Evolutionary conservation across 306 rosid species (phyloP).

Genomic region (Glycine latifolia): DNA sequence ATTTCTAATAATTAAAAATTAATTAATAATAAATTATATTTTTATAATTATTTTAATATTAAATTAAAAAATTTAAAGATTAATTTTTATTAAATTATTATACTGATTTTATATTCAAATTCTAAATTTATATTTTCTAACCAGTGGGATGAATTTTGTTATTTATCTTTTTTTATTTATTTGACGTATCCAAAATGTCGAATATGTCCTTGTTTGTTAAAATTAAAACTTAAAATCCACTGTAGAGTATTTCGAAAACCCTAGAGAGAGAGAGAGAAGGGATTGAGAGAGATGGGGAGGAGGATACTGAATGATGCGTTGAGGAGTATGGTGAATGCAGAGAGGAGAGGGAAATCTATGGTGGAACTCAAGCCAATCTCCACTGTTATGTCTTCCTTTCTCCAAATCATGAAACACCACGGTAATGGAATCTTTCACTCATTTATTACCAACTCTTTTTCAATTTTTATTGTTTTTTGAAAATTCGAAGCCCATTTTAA

Average conservation of each 20-base stretch:
- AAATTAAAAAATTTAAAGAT: too few relatives aligned
- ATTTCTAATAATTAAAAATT: too few relatives aligned
- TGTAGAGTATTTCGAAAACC: neutral
- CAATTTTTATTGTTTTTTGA: neutral
- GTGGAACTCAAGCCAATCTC: conserved; percentile 84
- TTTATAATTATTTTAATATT: too few relatives aligned
- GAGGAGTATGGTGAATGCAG: conserved; percentile 83
- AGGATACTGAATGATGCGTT: conserved; percentile 82
- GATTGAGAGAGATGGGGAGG: conserved; percentile 67
- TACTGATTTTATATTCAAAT: too few relatives aligned
- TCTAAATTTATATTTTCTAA: too few relatives aligned
- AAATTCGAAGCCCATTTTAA: conserved; percentile 1
- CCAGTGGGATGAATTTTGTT: too few relatives aligned
- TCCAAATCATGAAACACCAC: conserved; percentile 69
- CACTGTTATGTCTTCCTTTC: conserved; percentile 52
- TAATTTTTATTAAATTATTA: too few relatives aligned
- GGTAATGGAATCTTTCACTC: conserved; percentile 66
- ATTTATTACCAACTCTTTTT: neutral
- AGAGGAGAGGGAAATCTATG: conserved; percentile 72
- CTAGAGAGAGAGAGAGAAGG: neutral
- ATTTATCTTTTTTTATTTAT: neutral
- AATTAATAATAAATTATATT: too few relatives aligned
- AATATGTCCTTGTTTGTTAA: neutral
- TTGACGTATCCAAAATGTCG: neutral
- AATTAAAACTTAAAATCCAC: too few relatives aligned